These are phyloP conservation scores for Corniculantispora saksenae DNA, from an alignment of 2,329 filamentous ascomycete genomes.

Conservation along the genomic window DNA sequence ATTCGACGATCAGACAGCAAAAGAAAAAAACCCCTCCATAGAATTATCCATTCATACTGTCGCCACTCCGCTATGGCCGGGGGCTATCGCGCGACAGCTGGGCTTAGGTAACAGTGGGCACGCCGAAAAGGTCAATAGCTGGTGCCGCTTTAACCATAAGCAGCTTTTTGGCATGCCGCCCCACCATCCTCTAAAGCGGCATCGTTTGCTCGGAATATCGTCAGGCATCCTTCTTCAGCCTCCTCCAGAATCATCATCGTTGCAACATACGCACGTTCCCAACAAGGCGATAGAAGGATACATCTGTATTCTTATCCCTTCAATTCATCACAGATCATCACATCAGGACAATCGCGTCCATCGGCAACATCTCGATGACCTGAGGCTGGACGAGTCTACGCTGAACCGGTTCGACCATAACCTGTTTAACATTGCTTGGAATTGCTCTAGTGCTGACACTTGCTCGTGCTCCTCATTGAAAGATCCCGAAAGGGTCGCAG, in stretches of 20 bases:
- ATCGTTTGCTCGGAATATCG: neutral
- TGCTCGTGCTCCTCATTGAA: slow-evolving; percentile 25
- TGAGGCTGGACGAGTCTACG: slow-evolving; percentile 39
- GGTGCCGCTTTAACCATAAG: neutral
- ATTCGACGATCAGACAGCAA: neutral
- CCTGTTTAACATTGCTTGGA: slow-evolving; percentile 31
- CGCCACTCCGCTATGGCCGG: neutral
- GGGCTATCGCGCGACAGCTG: neutral
- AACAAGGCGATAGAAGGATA: neutral
- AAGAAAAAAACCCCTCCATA: neutral
- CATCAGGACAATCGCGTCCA: neutral
- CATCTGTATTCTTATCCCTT: neutral
- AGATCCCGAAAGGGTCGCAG: slow-evolving; percentile 27
- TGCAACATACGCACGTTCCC: neutral
- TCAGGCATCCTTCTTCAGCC: neutral
- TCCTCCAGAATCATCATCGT: neutral
- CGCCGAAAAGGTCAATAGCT: slow-evolving; percentile 1
- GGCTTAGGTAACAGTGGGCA: slow-evolving; percentile 9
- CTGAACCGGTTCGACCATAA: slow-evolving; percentile 46
- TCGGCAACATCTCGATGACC: slow-evolving; percentile 26
- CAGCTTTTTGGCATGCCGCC: neutral
- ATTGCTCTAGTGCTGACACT: slow-evolving; percentile 40
- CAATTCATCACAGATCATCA: neutral
- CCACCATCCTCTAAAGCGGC: slow-evolving; percentile 24
- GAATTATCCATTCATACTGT: neutral